Conservation (phyloP, 1,139 yeast species). For the Candida sp. region DNA sequence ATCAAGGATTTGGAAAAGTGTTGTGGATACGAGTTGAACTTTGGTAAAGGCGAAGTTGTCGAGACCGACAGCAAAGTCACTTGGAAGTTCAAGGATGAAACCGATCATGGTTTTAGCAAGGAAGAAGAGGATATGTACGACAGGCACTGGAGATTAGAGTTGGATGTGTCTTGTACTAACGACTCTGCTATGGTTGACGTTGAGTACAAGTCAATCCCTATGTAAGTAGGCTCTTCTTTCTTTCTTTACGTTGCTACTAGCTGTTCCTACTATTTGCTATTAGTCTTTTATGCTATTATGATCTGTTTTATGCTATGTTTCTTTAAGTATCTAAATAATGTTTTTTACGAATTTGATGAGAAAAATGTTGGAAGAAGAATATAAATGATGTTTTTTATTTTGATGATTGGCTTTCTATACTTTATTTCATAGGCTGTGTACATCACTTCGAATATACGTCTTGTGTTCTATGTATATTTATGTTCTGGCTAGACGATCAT, state of each 20-base stretch:
- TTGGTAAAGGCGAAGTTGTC: constrained; percentile 51
- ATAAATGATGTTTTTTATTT: background rate
- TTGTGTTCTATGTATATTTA: constrained; percentile 21
- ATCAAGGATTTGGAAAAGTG: constrained; percentile 67
- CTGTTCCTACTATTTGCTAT: background rate
- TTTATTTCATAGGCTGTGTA: background rate
- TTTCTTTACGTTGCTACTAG: background rate
- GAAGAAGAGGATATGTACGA: constrained; percentile 48
- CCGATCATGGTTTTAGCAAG: constrained; percentile 57
- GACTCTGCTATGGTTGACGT: constrained; percentile 66
- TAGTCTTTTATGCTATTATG: background rate
- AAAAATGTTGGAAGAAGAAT: background rate
- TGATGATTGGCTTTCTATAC: background rate
- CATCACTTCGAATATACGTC: constrained; percentile 1
- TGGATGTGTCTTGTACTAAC: constrained; percentile 61
- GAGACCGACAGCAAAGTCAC: constrained; percentile 49
- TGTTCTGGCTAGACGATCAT: constrained; percentile 49
- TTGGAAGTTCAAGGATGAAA: constrained; percentile 58
- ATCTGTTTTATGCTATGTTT: background rate
- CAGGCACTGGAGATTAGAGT: constrained; percentile 62
- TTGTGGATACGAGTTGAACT: constrained; percentile 60
- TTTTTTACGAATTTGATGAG: constrained; percentile 6
- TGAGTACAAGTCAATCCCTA: constrained; percentile 54
- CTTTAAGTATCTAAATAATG: background rate
- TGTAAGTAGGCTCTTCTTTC: constrained; percentile 5